phyloP scores from a whole-genome alignment of 345 rosid genomes.

The Eucalyptus melliodora region DNA sequence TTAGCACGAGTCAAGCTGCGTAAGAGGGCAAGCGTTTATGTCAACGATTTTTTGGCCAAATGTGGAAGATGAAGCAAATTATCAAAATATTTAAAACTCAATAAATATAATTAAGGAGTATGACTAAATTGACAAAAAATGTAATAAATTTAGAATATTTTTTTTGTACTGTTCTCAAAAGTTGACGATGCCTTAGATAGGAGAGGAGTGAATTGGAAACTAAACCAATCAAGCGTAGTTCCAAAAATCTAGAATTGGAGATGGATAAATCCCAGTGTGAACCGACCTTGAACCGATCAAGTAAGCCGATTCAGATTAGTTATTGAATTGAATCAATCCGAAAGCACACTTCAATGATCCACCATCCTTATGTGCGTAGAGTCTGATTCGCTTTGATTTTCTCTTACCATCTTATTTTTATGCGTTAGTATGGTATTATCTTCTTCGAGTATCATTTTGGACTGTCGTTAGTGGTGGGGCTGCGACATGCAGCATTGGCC shows the following conservation, averaged over 20 bases:
- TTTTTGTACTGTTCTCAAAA: fast-evolving
- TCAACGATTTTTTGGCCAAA: too few relatives aligned
- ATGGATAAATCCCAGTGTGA: fast-evolving
- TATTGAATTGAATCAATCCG: fast-evolving
- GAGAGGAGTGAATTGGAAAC: not conserved
- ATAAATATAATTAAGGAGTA: too few relatives aligned
- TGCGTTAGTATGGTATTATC: not conserved
- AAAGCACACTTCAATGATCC: not conserved
- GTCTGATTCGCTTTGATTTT: not conserved
- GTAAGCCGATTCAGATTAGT: not conserved
- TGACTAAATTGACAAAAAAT: too few relatives aligned
- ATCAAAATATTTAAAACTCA: too few relatives aligned
- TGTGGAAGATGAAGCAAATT: not conserved
- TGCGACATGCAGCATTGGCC: not conserved
- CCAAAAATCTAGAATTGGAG: fast-evolving
- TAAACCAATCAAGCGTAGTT: not conserved
- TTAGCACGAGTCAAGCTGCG: fast-evolving
- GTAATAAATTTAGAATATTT: fast-evolving
- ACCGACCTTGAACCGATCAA: not conserved
- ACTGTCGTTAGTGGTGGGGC: not conserved
- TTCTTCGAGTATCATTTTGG: not conserved
- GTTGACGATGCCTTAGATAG: not conserved
- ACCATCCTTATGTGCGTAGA: not conserved
- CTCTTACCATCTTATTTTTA: not conserved
- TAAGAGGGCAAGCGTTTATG: fast-evolving